Evolutionary conservation across 495 filamentous ascomycete genomes (phyloP).

Genomic region (Aspergillus baeticus): DNA sequence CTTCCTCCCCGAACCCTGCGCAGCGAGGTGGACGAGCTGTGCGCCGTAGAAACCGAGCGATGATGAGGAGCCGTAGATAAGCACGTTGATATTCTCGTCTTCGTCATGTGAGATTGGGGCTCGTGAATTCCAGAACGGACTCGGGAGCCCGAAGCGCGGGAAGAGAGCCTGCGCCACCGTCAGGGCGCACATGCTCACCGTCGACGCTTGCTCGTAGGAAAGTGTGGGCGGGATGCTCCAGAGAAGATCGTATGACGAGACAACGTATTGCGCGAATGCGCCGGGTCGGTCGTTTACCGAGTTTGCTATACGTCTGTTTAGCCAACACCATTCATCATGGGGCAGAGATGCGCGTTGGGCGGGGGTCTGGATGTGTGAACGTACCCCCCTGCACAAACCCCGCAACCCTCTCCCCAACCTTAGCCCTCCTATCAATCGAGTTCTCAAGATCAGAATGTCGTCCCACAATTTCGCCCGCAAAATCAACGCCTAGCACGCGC

Average conservation of each 20-base stretch:
- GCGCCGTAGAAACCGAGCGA: no score
- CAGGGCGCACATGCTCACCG: slow-evolving; percentile 1
- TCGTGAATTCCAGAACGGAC: background rate
- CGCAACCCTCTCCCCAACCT: background rate
- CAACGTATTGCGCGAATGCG: background rate
- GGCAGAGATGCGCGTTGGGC: no score
- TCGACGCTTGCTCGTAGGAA: background rate
- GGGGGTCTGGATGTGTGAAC: background rate
- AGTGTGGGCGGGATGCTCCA: background rate
- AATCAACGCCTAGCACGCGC: background rate
- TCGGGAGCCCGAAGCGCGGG: background rate
- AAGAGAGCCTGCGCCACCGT: background rate
- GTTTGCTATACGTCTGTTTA: background rate
- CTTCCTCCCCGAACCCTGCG: no score
- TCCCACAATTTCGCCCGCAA: background rate
- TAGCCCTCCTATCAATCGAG: background rate
- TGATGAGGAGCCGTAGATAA: no score
- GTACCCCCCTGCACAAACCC: background rate
- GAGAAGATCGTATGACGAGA: background rate
- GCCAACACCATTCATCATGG: no score
- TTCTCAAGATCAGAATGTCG: no score
- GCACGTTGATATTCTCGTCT: no score
- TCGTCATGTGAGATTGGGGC: no score
- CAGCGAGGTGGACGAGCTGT: no score
- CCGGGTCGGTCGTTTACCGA: background rate